These are phyloP conservation scores for Alloascoidea hylecoeti DNA, from an alignment of 805 yeast genomes.

Conservation along the genomic window DNA sequence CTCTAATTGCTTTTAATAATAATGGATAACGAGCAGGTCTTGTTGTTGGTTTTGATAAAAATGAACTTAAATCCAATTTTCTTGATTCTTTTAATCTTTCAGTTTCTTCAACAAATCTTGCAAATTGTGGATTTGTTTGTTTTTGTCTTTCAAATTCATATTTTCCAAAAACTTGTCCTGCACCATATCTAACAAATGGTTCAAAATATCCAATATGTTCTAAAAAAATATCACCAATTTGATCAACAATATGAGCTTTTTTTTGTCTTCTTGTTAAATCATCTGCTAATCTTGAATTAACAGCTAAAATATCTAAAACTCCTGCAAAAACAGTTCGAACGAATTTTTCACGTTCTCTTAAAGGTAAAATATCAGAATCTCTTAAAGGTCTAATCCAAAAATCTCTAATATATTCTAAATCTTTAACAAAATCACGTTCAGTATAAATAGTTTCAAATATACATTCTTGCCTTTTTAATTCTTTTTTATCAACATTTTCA, in stretches of 20 bases:
- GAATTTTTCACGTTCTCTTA: conserved; percentile 78
- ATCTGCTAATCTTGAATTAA: conserved; percentile 77
- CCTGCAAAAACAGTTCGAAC: conserved; percentile 87
- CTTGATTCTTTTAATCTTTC: conserved; percentile 76
- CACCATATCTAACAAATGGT: conserved; percentile 87
- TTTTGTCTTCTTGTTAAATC: conserved; percentile 81
- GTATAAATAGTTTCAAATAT: conserved; percentile 90
- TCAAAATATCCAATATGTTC: conserved; percentile 80
- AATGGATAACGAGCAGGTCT: conserved; percentile 92
- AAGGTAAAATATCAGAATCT: conserved; percentile 78
- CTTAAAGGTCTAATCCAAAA: conserved; percentile 88
- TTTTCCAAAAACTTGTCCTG: conserved; percentile 89
- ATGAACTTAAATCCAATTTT: conserved; percentile 84
- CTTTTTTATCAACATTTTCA: conserved; percentile 68
- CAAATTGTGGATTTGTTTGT: conserved; percentile 78
- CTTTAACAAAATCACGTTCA: conserved; percentile 91
- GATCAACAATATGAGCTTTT: conserved; percentile 68
- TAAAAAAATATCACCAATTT: conserved; percentile 76
- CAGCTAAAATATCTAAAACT: conserved; percentile 72
- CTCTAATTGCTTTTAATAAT: conserved; percentile 66
- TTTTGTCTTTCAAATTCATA: conserved; percentile 92
- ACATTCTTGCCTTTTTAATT: conserved; percentile 87
- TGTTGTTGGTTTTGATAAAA: conserved; percentile 88
- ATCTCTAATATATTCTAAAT: conserved; percentile 83
- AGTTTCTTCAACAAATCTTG: conserved; percentile 86